Percentiles rank a stretch among this genome's conserved stretches.
phyloP scores from a whole-genome alignment of 2,329 filamentous ascomycete species.

The Diaporthe sp. region DNA sequence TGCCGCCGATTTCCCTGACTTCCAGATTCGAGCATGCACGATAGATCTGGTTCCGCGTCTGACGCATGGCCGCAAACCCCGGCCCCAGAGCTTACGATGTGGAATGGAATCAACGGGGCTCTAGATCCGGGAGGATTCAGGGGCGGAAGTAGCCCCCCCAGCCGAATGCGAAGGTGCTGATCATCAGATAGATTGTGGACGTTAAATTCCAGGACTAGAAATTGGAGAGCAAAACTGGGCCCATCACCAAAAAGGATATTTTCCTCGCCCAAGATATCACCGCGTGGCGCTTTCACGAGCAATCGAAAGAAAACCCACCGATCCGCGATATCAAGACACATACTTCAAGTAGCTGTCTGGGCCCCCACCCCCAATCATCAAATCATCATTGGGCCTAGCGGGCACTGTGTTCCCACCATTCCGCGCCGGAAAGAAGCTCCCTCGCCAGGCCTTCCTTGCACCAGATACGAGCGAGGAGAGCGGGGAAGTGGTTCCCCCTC shows the following conservation, averaged over 20 bases:
- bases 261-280: neutral
- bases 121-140: conserved; percentile 27
- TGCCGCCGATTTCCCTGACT: neutral
- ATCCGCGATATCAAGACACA: neutral
- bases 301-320: neutral
- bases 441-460: conserved; percentile 23
- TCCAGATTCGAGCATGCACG: neutral
- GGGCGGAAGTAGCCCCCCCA: neutral
- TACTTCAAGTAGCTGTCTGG: neutral
- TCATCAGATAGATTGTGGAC: neutral
- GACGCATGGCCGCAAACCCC: neutral
- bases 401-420: conserved; percentile 36
- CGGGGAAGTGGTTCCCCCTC: conserved; percentile 14
- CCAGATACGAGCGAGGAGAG: conserved; percentile 1
- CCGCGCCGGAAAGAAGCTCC: conserved; percentile 17
- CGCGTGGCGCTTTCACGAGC: neutral
- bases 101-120: conserved; percentile 1
- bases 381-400: neutral
- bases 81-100: conserved; percentile 7
- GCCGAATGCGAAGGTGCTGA: neutral
- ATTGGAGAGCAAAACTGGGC: neutral
- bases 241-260: neutral
- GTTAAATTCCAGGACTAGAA: no score
- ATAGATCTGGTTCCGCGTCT: neutral
- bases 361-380: neutral